phyloP scores from a whole-genome alignment of 1,284 basidiomycete species.

The Ceratobasidium papillatum region DNA sequence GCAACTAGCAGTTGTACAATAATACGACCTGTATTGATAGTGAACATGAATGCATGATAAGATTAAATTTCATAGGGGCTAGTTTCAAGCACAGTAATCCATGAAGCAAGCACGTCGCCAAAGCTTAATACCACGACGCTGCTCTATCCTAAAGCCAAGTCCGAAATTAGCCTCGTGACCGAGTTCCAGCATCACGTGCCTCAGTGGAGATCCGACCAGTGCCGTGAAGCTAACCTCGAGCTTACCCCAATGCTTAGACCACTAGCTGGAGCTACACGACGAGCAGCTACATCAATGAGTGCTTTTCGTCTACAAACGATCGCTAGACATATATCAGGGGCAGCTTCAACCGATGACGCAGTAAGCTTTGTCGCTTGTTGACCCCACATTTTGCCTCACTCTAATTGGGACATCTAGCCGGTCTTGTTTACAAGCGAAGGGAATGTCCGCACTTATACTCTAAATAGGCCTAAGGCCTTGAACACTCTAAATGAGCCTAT shows the following conservation, averaged over 20 bases:
- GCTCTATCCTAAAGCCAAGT: not conserved
- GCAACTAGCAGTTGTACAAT: constrained; percentile 11
- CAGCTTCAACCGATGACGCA: constrained; percentile 6
- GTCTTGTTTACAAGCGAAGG: constrained; percentile 77
- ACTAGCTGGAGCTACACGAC: constrained; percentile 9
- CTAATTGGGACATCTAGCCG: constrained; percentile 47
- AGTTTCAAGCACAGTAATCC: not conserved
- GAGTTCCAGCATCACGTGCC: constrained; percentile 31
- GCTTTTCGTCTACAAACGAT: constrained; percentile 27
- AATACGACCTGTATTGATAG: constrained; percentile 28
- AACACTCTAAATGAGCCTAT: constrained; percentile 90
- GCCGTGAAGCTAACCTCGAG: not conserved
- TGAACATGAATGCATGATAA: not conserved
- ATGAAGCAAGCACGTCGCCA: not conserved
- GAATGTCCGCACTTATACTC: constrained; percentile 70
- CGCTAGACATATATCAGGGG: constrained; percentile 28
- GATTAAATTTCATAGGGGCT: not conserved
- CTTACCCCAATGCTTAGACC: constrained; percentile 22
- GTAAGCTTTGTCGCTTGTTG: not conserved
- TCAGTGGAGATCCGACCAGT: constrained; percentile 14
- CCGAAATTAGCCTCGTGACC: constrained; percentile 2
- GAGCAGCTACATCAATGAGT: constrained; percentile 28
- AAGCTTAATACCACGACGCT: constrained; percentile 2
- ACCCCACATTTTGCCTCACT: not conserved
- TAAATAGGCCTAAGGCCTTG: constrained; percentile 85